Conservation (phyloP, 1,139 yeast species). For the Kodamaea ohmeri region DNA sequence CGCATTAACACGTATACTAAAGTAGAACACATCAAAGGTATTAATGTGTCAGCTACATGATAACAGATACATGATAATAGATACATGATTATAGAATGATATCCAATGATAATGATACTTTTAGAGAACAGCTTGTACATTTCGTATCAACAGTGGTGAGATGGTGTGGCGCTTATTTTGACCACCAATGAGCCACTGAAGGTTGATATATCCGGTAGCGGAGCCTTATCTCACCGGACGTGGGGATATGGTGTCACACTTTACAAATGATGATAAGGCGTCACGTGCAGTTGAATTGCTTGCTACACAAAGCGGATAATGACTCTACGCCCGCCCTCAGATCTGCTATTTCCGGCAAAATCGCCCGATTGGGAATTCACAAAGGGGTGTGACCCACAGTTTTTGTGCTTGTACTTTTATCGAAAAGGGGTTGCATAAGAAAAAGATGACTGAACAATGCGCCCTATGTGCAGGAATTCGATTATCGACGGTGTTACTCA, state of each 20-base stretch:
- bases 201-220: constrained; percentile 1
- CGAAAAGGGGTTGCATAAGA: constrained; percentile 6
- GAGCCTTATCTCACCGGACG: constrained; percentile 3
- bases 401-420: constrained; percentile 2
- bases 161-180: no score
- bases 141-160: no score
- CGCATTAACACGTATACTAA: no score
- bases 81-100: no score
- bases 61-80: no score
- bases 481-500: constrained; percentile 8
- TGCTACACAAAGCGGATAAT: constrained; percentile 1
- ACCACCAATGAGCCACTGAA: constrained; percentile 1
- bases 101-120: no score
- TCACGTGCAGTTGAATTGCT: constrained; percentile 2
- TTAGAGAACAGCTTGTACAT: no score
- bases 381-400: constrained; percentile 3
- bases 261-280: not conserved
- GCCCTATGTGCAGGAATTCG: constrained; percentile 7
- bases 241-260: not conserved
- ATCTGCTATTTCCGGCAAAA: not conserved
- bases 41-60: no score
- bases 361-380: constrained; percentile 1
- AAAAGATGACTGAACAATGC: constrained; percentile 8
- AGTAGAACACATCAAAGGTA: no score
- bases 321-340: not conserved